Base-by-base conservation (phyloP, 1,284 basidiomycete genomes). In the Ceratobasidium sp. region DNA sequence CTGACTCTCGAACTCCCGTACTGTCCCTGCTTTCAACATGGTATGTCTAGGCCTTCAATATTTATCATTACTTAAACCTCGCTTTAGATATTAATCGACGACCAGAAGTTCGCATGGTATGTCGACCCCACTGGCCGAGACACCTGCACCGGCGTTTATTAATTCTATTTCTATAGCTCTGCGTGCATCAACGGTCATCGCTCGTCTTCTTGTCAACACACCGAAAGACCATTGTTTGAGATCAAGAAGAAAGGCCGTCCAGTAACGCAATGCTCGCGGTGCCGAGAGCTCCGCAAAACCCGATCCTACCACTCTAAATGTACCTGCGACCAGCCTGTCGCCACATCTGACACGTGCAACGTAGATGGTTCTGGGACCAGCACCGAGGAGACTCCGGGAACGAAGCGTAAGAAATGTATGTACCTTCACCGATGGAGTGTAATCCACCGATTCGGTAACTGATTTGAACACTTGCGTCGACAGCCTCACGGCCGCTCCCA, bases 181-280 rank as follows among this genome's bases (percentile, higher is more conserved):
- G 72, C 69, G 42, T 73, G 73, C 60, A 73, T 73, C 43, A 72
- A 73, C 34, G 73, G 73, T 29, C 73, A 73, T 60, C 69, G 73
- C 52, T 73, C 73, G 8, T 73, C 73, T 22, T 72, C 73, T 22
- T 73, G 73, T 49, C 47, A 60, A 27, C 73, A 73, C 52, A 69
- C 64, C 29, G 71, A 73, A 32, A 69, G 73, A 4, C 73, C 73
- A 10, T 58, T 73, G 6, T 73, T 70, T 47, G 73, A 73, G 64
- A 72, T 73, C 29, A 72, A 71, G 58, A 72, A 70, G 53, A 73
- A 73, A 42, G 73, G 73, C 3, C 57, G 73, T 22, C 73, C 73
- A 34, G 58, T 71, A 22, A 69, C 73, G 17, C 73, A 73, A 38
- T 73, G 73, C 43, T 68, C 69, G 43, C 71, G 71, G 32, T 73